Percentiles rank a stretch among this genome's conserved stretches.
phyloP scores from a whole-genome alignment of 1,284 basidiomycete species.

The Amylostereum areolatum region DNA sequence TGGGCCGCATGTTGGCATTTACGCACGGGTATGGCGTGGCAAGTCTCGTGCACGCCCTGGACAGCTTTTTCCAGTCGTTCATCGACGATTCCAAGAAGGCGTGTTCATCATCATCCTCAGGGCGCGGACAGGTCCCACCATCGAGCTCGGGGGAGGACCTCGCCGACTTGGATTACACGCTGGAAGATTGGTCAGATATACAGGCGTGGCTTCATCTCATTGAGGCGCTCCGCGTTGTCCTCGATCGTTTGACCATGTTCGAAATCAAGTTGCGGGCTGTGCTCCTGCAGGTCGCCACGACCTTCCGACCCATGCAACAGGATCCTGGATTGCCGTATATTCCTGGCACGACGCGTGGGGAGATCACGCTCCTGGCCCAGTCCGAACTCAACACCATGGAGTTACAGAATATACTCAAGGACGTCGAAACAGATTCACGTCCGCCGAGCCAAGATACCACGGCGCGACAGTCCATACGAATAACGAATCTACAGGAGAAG shows the following conservation, averaged over 20 bases:
- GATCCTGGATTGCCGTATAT: constrained; percentile 51
- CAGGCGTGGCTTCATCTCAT: constrained; percentile 81
- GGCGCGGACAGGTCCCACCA: constrained; percentile 21
- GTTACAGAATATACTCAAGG: constrained; percentile 60
- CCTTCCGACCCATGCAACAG: constrained; percentile 48
- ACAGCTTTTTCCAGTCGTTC: constrained; percentile 64
- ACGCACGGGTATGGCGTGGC: constrained; percentile 83
- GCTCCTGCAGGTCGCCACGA: constrained; percentile 52
- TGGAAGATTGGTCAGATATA: constrained; percentile 83
- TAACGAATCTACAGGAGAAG: constrained; percentile 18
- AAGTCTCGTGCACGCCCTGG: constrained; percentile 69
- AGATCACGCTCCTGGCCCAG: constrained; percentile 69
- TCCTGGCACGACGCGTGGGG: constrained; percentile 62
- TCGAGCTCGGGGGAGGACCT: constrained; percentile 49
- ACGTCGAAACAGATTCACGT: constrained; percentile 37
- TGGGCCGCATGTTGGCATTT: constrained; percentile 68
- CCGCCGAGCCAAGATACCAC: constrained; percentile 16
- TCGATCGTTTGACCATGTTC: constrained; percentile 60
- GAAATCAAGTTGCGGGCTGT: constrained; percentile 61
- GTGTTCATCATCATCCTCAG: constrained; percentile 35
- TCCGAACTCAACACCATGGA: constrained; percentile 79
- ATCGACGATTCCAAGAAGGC: constrained; percentile 57
- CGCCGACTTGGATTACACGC: constrained; percentile 78
- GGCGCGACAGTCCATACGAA: constrained; percentile 12
- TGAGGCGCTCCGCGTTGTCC: constrained; percentile 65